These are phyloP conservation scores for Pyrrhoderma noxium DNA, from an alignment of 1,284 basidiomycete species.

Conservation along the genomic window DNA sequence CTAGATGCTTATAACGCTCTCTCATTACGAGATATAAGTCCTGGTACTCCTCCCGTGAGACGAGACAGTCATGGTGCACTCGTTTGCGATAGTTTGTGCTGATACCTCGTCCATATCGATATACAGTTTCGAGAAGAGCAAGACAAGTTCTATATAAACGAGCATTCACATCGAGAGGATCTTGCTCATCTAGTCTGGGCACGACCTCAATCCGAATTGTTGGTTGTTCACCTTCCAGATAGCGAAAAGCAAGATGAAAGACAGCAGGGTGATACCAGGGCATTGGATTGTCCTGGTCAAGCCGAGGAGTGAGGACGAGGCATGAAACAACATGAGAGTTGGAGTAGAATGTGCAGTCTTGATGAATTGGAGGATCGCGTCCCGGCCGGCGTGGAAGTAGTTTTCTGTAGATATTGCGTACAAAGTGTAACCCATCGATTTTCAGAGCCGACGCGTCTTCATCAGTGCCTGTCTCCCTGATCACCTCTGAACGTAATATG, in stretches of 20 bases:
- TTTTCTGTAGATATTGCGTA: constrained; percentile 48
- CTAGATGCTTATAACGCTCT: constrained; percentile 71
- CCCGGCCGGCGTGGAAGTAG: constrained; percentile 68
- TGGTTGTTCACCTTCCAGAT: constrained; percentile 27
- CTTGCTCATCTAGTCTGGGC: constrained; percentile 43
- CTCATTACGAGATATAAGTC: constrained; percentile 86
- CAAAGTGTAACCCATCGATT: constrained; percentile 34
- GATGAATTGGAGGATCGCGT: constrained; percentile 61
- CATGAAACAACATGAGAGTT: constrained; percentile 29
- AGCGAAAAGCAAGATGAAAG: constrained; percentile 66
- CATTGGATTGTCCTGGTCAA: constrained; percentile 36
- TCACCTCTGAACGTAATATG: constrained; percentile 66
- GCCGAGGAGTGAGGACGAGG: constrained; percentile 58
- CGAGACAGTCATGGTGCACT: constrained; percentile 75
- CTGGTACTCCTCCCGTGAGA: constrained; percentile 76
- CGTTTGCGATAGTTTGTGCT: constrained; percentile 80
- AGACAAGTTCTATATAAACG: constrained; percentile 77
- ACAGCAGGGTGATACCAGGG: constrained; percentile 81
- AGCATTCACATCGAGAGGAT: constrained; percentile 39
- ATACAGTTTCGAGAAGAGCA: constrained; percentile 73
- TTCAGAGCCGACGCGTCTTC: constrained; percentile 32
- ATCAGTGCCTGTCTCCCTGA: constrained; percentile 36
- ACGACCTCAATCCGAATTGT: constrained; percentile 46
- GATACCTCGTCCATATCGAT: constrained; percentile 81
- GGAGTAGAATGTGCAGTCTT: constrained; percentile 64